Evolutionary conservation across 2,329 filamentous ascomycete genomes (phyloP), one percentile per base, ranked within the genome.

Genomic region (Podosphaera aphanis): DNA sequence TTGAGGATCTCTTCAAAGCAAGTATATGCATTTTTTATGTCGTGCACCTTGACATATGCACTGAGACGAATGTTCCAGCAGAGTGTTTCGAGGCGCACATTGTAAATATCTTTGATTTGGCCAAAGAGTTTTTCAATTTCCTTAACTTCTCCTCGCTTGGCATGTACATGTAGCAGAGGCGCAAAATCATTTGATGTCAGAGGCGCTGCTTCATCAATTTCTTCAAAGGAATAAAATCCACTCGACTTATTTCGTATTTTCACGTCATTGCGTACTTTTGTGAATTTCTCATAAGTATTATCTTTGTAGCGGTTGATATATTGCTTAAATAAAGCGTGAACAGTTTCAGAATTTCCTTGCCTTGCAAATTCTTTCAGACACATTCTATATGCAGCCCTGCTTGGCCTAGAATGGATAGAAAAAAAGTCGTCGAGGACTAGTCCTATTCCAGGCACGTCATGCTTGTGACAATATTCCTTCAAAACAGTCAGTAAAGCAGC

Each of bases 41-140:
- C 74, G 42, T 73, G 68, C 0, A 71, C 70, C 52, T 74, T 74
- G 16, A 69, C 68, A 60, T 85, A 72, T 2, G 79, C 77, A 54
- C 78, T 74, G 40, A 95, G 65, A 23, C 93, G 61, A 19, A 77
- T 75, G 56, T 93, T 93, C 78, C 80, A 93, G 50, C 71, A 74
- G 31, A 66, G 58, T 1, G 69, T 59, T 50, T 74, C 72, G 5
- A 77, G 78, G 37, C 64, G 52, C 15, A 79, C 53, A 1, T 64
- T 61, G 54, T 76, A 77, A 43, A 73, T 65, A 5, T 62, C 53
- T 20, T 59, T 57, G 47, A 90, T 73, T n/a, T 68, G 65, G 41
- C 73, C 57, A 49, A 94, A 79, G 31, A 77, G 70, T 18, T 64
- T 59, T 43, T 71, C 62, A 0, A 78, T 73, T 44, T 71, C 66